Evolutionary conservation across 164 flowering plant genomes (phyloP).

Genomic region (Liriodendron chinense): DNA sequence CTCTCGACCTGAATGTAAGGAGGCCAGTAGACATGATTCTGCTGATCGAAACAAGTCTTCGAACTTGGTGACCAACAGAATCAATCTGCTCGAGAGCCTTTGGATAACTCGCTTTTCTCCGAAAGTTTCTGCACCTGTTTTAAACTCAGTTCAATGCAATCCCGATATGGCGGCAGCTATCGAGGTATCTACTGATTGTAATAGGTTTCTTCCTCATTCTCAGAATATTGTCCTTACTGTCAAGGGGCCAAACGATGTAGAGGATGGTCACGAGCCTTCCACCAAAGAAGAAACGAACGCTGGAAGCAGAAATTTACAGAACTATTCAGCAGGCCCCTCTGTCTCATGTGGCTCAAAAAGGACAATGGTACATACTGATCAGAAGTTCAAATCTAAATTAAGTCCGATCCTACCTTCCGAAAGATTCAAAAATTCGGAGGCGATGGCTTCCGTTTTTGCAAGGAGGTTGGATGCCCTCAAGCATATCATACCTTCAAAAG

Average conservation of each 20-base stretch:
- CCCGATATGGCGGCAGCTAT: slow-evolving; percentile 3
- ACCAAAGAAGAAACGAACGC: slow-evolving; percentile 15
- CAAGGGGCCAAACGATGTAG: slow-evolving; percentile 19
- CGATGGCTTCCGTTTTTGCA: slow-evolving; percentile 67
- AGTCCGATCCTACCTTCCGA: slow-evolving; percentile 29
- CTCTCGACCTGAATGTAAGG: slow-evolving; percentile 30
- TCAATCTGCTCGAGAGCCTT: slow-evolving; percentile 36
- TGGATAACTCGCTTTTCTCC: slow-evolving; percentile 70
- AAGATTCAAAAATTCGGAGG: slow-evolving; percentile 45
- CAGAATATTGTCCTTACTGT: slow-evolving; percentile 17
- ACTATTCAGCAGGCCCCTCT: slow-evolving; percentile 15
- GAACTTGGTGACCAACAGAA: slow-evolving; percentile 15
- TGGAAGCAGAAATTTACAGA: slow-evolving; percentile 16
- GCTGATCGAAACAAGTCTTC: slow-evolving; percentile 15
- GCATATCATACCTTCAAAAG: slow-evolving; percentile 40
- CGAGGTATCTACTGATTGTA: slow-evolving; percentile 19
- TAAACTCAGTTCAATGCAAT: slow-evolving; percentile 19
- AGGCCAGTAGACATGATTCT: slow-evolving; percentile 1
- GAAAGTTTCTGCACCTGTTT: slow-evolving; percentile 23
- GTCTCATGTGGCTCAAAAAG: slow-evolving; percentile 25
- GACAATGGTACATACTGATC: slow-evolving; percentile 18
- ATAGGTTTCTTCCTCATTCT: slow-evolving; percentile 15
- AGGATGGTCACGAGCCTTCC: slow-evolving; percentile 15
- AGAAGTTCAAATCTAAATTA: slow-evolving; percentile 20
- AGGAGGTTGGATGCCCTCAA: slow-evolving; percentile 69